Base-by-base conservation (phyloP, 441 rosid genomes). In the Pelargonium australe region DNA sequence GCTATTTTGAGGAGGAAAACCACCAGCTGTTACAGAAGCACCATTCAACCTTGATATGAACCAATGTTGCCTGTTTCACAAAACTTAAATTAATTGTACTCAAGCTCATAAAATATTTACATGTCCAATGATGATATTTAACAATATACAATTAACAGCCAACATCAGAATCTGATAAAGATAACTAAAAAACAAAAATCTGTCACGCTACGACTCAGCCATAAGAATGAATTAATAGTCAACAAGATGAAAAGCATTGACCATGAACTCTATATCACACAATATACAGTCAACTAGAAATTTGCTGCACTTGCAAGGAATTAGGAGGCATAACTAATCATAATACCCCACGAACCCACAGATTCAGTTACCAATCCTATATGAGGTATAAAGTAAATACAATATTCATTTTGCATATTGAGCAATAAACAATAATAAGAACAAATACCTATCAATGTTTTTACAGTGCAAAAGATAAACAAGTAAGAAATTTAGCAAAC, bases 11-110 rank as follows among this genome's bases (percentile, higher is more conserved):
- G 98, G 98, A 71, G 94, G 84, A 71, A 95, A 92, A 71, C 96
- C 99, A 73, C 86, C 95, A 28, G 99, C 93, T 51, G 97, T 84
- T 70, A 95, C 93, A 67, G 95, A 90, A 71, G 99, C 92, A 68
- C 96, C 96, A 72, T 90, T 89, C 72, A 95, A 78, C 82, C 98
- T 89, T 73, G 95, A 85, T 68, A 90, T 87, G 80, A 90, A 87
- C 99, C 99, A 95, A 61, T 95, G 98, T 76, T 95, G 99, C 85
- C 99, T 92, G 87, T 70, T 75, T 68, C 70, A 78, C 8, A 68
- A 65, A n/a, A 69, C 61, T 45, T 53, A 71, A 55, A 63, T 0
- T 20, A 53, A 57, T 68, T 69, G 43, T 4, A 61, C 43, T 45
- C 79, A 37, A 71, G 68, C 67, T 57, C 68, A 70, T 58, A 1